Conservation (phyloP, 2,329 filamentous ascomycete genomes). For the Penicillium janthinellum region DNA sequence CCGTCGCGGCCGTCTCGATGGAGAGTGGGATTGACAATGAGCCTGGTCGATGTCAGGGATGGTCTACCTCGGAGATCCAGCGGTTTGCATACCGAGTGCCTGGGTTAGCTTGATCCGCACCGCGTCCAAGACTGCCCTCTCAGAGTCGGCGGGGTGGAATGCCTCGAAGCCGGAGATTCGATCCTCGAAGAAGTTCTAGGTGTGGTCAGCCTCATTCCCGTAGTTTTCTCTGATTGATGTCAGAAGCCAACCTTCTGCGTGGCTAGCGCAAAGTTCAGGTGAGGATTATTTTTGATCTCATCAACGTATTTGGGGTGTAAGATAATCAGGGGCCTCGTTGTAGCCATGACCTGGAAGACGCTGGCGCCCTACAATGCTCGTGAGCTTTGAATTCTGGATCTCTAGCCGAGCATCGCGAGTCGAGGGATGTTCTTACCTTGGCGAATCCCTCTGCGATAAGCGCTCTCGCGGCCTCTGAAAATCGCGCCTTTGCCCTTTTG, state of each 20-base stretch:
- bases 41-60: slow-evolving; percentile 16
- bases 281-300: slow-evolving; percentile 37
- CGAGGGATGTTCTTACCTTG: slow-evolving; percentile 23
- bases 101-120: slow-evolving; percentile 36
- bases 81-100: slow-evolving; percentile 27
- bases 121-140: slow-evolving; percentile 23
- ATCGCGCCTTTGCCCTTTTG: slow-evolving; percentile 32
- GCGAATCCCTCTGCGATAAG: slow-evolving; percentile 32
- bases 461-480: slow-evolving; percentile 26
- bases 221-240: not conserved
- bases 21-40: slow-evolving; percentile 31
- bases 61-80: not conserved
- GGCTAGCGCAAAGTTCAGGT: slow-evolving; percentile 31
- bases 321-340: slow-evolving; percentile 28
- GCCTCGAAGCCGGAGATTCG: slow-evolving; percentile 35
- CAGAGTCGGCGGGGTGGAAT: slow-evolving; percentile 24
- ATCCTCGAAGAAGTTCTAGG: slow-evolving; percentile 32
- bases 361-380: slow-evolving; percentile 20
- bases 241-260: slow-evolving; percentile 23
- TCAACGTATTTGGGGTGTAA: slow-evolving; percentile 35
- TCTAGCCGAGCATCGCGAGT: not conserved
- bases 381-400: not conserved
- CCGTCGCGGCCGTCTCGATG: slow-evolving; percentile 25
- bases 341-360: slow-evolving; percentile 33
- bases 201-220: slow-evolving; percentile 6